Base-by-base conservation (phyloP, 1,284 basidiomycete genomes). In the Sanghuangporus sanghuang region DNA sequence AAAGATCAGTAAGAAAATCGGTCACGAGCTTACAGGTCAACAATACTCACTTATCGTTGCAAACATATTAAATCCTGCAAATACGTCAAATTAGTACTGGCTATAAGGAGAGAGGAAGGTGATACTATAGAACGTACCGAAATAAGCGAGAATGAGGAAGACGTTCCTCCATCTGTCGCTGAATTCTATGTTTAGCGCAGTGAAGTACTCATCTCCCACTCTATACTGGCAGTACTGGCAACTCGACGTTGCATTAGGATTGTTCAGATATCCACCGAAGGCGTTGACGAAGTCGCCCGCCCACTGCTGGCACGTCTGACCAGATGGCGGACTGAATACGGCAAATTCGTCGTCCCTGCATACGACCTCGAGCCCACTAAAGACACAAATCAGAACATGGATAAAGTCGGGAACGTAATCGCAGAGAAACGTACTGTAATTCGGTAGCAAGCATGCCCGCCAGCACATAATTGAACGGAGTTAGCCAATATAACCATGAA, bases 231-330 rank as follows among this genome's bases (percentile, higher is more conserved):
- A 94, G 71, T 93, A 93, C n/a, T 80, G 79, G 73, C 93, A 95
- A 6, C 69, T 70, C 1, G 71, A 60, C 0, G 84, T 89, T 8
- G 81, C 90, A 57, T 79, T 75, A 0, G 84, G 82, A 73, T 96
- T 90, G 67, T 89, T 81, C 46, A 97, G 74, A 75, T 97, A 97
- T 0, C 93, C 95, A 3, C 86, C 87, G 68, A 83, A 81, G 2
- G 75, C 76, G 2, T 70, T 68, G 6, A 89, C 84, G 71, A 93
- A 95, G 46, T 82, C 79, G 38, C 79, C 76, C 0, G 88, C 92
- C 85, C 88, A 96, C 3, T 82, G 68, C 4, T 68, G 69, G 71
- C 94, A 96, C 0, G 88, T 93, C 73, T 94, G 85, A 6, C 87
- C 89, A 1, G 78, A 67, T 0, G 93, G 93, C 0, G 93, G 89